Evolutionary conservation across 208 protist species (phyloP).

Genomic region (Leishmania mexicana): DNA sequence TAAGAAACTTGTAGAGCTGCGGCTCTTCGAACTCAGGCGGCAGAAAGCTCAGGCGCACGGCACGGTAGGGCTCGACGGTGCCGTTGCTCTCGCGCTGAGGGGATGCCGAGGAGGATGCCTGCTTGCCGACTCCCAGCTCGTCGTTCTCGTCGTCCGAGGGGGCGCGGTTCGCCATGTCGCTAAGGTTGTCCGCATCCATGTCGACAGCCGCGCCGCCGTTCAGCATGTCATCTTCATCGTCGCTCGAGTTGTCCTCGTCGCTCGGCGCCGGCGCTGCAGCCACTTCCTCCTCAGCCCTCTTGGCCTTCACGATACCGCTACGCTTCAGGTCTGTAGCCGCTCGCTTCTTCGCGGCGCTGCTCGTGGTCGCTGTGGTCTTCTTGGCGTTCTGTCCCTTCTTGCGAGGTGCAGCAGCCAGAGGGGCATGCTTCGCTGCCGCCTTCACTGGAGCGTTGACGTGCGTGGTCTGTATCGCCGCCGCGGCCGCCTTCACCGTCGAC

Average conservation of each 20-base stretch:
- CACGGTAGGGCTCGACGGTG: conserved; percentile 50
- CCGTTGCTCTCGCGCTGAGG: conserved; percentile 23
- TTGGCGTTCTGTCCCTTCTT: conserved; percentile 9
- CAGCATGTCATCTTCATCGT: conserved; percentile 32
- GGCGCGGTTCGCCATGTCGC: conserved; percentile 24
- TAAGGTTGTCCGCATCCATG: conserved; percentile 30
- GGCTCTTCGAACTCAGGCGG: conserved; percentile 87
- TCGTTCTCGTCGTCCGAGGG: conserved; percentile 37
- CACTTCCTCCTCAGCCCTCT: conserved; percentile 14
- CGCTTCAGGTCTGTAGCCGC: conserved; percentile 24
- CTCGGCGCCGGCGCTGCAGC: background rate
- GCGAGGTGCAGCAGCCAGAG: background rate
- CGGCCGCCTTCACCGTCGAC: conserved; percentile 25
- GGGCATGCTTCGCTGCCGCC: background rate
- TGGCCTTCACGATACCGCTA: conserved; percentile 54
- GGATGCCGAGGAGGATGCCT: conserved; percentile 4
- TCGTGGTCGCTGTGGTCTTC: background rate
- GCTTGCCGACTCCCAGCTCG: background rate
- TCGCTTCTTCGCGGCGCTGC: background rate
- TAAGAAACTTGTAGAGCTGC: conserved; percentile 88
- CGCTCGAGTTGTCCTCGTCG: conserved; percentile 27
- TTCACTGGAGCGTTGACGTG: conserved; percentile 18
- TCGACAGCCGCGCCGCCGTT: conserved; percentile 30
- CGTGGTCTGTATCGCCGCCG: conserved; percentile 23
- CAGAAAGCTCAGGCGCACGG: conserved; percentile 79